Evolutionary conservation across 176 grass and related monocot genomes (phyloP), one percentile per base, ranked within the genome.

Genomic region (Paspalum notatum): DNA sequence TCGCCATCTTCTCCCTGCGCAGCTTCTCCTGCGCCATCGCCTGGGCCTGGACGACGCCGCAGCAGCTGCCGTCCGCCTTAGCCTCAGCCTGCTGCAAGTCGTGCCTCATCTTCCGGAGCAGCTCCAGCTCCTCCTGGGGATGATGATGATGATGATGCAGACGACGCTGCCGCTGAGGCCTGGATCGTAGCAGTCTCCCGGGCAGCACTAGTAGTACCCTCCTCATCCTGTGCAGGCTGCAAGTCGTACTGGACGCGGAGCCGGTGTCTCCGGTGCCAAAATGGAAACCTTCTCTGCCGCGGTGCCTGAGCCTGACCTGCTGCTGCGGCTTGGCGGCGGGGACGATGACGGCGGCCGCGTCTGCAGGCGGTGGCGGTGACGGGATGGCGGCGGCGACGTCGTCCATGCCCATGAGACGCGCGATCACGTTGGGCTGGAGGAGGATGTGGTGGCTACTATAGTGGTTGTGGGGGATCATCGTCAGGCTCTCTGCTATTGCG

Each of bases 381-480:
- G 24, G 11, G 26, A 8, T 1, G 74, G 7, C 20, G 87, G 85
- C 53, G 53, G n/a, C 21, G 11, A 75, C 75, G 12, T 80, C 59
- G 78, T 94, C 88, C 38, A 98, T 84, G 83, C 95, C 95, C 92
- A 98, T 98, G 48, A 98, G 90, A 26, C 90, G 90, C 63, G 86
- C 92, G 71, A 93, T 80, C 12, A 94, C 83, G 68, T 76, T 87
- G 4, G 90, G 90, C 67, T 84, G 87, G 71, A 53, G 60, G 14
- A 52, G 91, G 42, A 74, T 80, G 59, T 77, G 65, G 82, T 80
- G 69, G 10, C 75, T 53, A n/a, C n/a, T n/a, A n/a, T n/a, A n/a
- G n/a, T n/a, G n/a, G n/a, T n/a, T n/a, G n/a, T n/a, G n/a, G 83
- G 77, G 74, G 16, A 75, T 53, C 25, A 80, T 59, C 56, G 12